A percentile compares a stretch with the other conserved stretches of the same genome.
Conservation (phyloP, 75 land plant species). For the Pinus tabuliformis region DNA sequence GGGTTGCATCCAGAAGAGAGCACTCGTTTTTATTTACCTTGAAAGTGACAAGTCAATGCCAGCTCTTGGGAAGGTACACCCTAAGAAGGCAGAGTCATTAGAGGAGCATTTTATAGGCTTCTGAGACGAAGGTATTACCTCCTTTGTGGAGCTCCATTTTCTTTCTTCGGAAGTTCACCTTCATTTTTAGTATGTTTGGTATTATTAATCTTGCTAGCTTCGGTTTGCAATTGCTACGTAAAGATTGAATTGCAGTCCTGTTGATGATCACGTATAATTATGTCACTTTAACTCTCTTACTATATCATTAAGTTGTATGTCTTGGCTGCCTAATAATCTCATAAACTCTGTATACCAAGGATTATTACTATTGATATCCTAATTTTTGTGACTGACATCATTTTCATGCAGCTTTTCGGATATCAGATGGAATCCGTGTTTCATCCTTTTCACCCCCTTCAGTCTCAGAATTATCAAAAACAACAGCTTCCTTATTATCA, state of each 20-base stretch:
- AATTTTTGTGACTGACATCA: background rate
- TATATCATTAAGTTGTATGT: background rate
- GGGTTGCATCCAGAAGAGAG: no score
- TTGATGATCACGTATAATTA: background rate
- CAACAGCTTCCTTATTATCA: background rate
- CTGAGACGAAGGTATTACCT: background rate
- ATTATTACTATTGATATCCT: background rate
- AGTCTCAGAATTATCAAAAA: conserved; percentile 4
- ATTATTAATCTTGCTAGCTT: background rate
- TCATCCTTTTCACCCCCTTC: background rate
- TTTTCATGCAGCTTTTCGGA: background rate
- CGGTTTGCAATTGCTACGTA: background rate
- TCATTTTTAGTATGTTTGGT: background rate
- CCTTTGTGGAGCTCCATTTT: background rate
- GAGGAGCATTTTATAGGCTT: background rate
- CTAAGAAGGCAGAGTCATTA: no score
- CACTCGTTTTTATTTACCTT: no score
- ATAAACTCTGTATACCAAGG: background rate
- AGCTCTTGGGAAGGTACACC: no score
- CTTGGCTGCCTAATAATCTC: background rate
- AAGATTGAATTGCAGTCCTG: background rate
- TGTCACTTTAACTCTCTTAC: background rate
- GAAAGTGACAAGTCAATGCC: no score
- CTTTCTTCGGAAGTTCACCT: background rate
- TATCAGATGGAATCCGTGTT: background rate